Base-by-base conservation (phyloP, 2,329 filamentous ascomycete genomes). In the Falciphora oryzae region DNA sequence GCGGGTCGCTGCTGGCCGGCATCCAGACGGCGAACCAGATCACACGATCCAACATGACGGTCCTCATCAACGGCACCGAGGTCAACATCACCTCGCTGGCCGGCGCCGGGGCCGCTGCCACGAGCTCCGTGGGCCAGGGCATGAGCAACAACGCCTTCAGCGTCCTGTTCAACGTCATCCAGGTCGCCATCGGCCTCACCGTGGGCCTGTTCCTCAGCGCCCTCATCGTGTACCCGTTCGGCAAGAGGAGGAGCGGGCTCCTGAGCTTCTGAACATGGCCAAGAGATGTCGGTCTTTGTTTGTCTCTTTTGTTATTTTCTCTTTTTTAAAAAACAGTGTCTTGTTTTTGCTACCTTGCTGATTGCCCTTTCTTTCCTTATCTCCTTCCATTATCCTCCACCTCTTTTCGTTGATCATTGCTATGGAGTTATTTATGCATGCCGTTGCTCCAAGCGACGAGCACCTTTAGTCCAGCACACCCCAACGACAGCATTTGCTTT, bases 151-250 rank as follows among this genome's bases (percentile, higher is more conserved):
- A 62, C 38, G 62, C 61, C 0, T 84, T 85, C 65, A 82, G 79
- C 18, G 81, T 86, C 8, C 73, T 84, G 38, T 78, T 83, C 58
- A 83, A 80, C 65, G 83, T 86, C 63, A 81, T 87, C 22, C 83
- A 87, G 69, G 82, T 87, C 2, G 82, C 84, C 3, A 85, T 86
- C 63, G 83, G 84, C 38, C 83, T 86, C 65, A 85, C 83, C 27
- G 84, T 86, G 1, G 84, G 84, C 14, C 68, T 87, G 38, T 84
- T 83, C 66, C 75, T 85, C 70, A 84, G 83, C 63, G 81, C 81
- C 11, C 69, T 84, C 60, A 76, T 84, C 65, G 78, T 84, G 18
- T 84, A 84, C 69, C 82, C 82, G 0, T 73, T 84, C 44, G 83
- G 84, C 14, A 65, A 65, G 58, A 61, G 64, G 35, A 57, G 64